These are phyloP conservation scores for Polyporus arcularius DNA, from an alignment of 768 basidiomycete species.

Conservation along the genomic window DNA sequence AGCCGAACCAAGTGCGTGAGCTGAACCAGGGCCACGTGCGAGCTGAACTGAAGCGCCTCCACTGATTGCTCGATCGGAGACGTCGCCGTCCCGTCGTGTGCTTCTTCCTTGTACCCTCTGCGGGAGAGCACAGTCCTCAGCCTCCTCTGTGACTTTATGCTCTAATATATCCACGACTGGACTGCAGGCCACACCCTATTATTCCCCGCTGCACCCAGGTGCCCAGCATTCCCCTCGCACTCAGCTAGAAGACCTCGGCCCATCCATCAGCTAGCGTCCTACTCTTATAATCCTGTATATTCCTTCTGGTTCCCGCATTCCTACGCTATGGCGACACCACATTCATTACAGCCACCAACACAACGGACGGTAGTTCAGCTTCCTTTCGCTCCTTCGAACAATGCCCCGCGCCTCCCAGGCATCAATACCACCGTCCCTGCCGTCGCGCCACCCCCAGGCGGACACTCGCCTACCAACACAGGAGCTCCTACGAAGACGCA, in stretches of 20 bases:
- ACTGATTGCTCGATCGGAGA: conserved; percentile 1
- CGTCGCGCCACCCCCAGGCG: conserved; percentile 20
- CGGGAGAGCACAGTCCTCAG: conserved; percentile 15
- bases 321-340: conserved; percentile 30
- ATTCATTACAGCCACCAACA: conserved; percentile 28
- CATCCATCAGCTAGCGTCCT: conserved; percentile 2
- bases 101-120: conserved; percentile 10
- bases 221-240: conserved; percentile 10
- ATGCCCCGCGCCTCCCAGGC: conserved; percentile 19
- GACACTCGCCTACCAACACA: conserved; percentile 26
- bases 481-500: conserved; percentile 15
- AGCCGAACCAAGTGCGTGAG: background rate
- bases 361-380: conserved; percentile 26
- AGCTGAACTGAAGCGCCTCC: conserved; percentile 5
- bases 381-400: conserved; percentile 30
- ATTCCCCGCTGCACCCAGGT: conserved; percentile 19
- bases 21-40: background rate
- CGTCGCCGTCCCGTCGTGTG: conserved; percentile 8
- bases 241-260: background rate
- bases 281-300: conserved; percentile 24
- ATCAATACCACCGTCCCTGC: conserved; percentile 14
- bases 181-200: conserved; percentile 13
- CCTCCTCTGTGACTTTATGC: conserved; percentile 14
- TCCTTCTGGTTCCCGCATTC: conserved; percentile 5
- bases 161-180: conserved; percentile 18